Conservation (phyloP, 108 stramenopile species). For the Schizochytrium sp. region DNA sequence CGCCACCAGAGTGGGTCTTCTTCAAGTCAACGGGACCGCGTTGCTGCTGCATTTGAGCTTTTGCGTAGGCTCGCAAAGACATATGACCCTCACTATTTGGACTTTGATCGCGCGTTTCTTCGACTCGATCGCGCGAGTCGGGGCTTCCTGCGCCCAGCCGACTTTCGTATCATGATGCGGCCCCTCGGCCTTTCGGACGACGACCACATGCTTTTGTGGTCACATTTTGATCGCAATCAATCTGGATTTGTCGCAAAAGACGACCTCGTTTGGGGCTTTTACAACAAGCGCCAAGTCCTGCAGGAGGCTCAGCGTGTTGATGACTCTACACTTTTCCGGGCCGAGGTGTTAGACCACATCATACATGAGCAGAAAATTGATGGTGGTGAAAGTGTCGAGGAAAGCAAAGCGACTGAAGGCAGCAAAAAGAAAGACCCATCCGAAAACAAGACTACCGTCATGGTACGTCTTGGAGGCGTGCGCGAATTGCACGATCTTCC, state of each 20-base stretch:
- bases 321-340: not conserved
- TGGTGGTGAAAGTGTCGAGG: not conserved
- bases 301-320: not conserved
- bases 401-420: not conserved
- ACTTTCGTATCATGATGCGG: not conserved
- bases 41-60: not conserved
- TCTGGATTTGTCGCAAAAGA: not conserved
- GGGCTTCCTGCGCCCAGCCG: not conserved
- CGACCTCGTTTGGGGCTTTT: conserved; percentile 2
- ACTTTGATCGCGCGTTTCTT: not conserved
- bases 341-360: not conserved
- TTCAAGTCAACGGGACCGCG: not conserved
- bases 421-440: not conserved
- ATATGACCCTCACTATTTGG: not conserved
- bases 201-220: not conserved
- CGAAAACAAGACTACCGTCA: not conserved
- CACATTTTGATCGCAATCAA: not conserved
- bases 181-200: not conserved
- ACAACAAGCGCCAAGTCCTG: not conserved
- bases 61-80: not conserved
- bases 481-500: not conserved
- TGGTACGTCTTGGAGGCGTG: not conserved
- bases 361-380: not conserved
- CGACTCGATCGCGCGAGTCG: not conserved
- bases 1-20: not conserved